These are phyloP conservation scores for Jatropha multifida DNA, from an alignment of 441 rosid genomes.

Conservation along the genomic window DNA sequence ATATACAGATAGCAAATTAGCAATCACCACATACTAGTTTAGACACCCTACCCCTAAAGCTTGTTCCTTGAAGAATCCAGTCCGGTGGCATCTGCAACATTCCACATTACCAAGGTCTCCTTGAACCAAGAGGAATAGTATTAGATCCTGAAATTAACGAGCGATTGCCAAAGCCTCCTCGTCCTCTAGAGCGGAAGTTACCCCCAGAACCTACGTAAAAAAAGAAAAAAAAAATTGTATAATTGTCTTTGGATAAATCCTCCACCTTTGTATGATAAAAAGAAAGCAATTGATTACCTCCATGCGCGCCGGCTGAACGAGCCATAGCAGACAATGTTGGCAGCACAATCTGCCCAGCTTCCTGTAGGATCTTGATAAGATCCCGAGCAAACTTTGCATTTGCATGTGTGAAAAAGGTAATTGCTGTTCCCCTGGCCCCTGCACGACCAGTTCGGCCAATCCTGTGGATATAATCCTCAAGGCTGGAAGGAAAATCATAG, in stretches of 20 bases:
- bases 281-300: constrained; percentile 43
- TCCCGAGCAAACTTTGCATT: constrained; percentile 84
- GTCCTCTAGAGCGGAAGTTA: constrained; percentile 73
- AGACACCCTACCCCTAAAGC: background rate
- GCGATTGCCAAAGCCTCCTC: constrained; percentile 71
- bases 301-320: constrained; percentile 43
- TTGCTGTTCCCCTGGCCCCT: constrained; percentile 94
- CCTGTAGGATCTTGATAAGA: constrained; percentile 81
- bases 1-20: background rate
- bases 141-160: constrained; percentile 69
- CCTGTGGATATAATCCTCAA: constrained; percentile 96
- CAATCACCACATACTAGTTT: background rate
- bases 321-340: constrained; percentile 68
- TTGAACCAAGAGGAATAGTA: constrained; percentile 67
- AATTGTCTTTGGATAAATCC: background rate
- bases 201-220: constrained; percentile 49
- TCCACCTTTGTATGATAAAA: background rate
- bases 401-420: constrained; percentile 77
- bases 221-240: background rate
- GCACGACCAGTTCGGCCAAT: constrained; percentile 99
- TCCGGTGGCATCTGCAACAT: background rate
- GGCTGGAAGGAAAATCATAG: constrained; percentile 89
- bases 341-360: constrained; percentile 81
- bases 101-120: constrained; percentile 51
- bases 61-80: background rate